Percentiles rank a stretch among this genome's conserved stretches.
Evolutionary conservation across 1,284 basidiomycete genomes (phyloP).

Genomic region (Flammula alnicola): DNA sequence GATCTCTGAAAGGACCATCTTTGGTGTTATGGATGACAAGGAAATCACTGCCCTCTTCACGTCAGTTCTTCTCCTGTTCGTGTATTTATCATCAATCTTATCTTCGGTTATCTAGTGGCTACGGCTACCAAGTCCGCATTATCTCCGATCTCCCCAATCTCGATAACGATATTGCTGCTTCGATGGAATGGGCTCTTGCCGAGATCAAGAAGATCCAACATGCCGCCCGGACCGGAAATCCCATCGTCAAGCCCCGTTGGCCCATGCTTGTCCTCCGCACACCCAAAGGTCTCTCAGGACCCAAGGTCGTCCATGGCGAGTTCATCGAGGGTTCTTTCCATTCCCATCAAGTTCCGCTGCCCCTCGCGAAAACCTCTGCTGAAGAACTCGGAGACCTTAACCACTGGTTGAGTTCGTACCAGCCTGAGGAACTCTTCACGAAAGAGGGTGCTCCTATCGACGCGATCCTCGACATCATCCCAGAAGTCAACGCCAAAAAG

Average conservation of each 20-base stretch:
- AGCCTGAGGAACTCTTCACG: slow-evolving; percentile 65
- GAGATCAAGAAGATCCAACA: slow-evolving; percentile 82
- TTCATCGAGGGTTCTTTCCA: slow-evolving; percentile 80
- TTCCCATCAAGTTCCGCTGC: slow-evolving; percentile 83
- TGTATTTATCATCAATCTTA: background rate
- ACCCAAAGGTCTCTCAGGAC: slow-evolving; percentile 81
- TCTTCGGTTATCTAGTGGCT: slow-evolving; percentile 62
- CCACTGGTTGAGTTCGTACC: slow-evolving; percentile 74
- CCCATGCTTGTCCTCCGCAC: slow-evolving; percentile 84
- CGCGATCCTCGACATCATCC: slow-evolving; percentile 62
- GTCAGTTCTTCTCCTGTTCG: slow-evolving; percentile 35
- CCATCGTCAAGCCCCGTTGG: slow-evolving; percentile 86
- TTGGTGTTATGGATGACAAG: slow-evolving; percentile 88
- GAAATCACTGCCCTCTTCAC: slow-evolving; percentile 76
- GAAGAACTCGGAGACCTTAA: slow-evolving; percentile 69
- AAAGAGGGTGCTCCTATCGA: slow-evolving; percentile 52
- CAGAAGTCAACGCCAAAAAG: slow-evolving; percentile 54
- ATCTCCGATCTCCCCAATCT: slow-evolving; percentile 74
- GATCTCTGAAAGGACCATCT: slow-evolving; percentile 88
- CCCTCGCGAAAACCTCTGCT: slow-evolving; percentile 63
- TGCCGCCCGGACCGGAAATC: slow-evolving; percentile 75
- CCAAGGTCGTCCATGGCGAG: slow-evolving; percentile 66
- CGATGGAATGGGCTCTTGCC: slow-evolving; percentile 81
- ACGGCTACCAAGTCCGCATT: slow-evolving; percentile 87
- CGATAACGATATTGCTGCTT: slow-evolving; percentile 74